A percentile compares a stretch with the other conserved stretches of the same genome.
These are phyloP conservation scores for Gyromitra esculenta DNA, from an alignment of 2,329 filamentous ascomycete genomes.

Conservation along the genomic window DNA sequence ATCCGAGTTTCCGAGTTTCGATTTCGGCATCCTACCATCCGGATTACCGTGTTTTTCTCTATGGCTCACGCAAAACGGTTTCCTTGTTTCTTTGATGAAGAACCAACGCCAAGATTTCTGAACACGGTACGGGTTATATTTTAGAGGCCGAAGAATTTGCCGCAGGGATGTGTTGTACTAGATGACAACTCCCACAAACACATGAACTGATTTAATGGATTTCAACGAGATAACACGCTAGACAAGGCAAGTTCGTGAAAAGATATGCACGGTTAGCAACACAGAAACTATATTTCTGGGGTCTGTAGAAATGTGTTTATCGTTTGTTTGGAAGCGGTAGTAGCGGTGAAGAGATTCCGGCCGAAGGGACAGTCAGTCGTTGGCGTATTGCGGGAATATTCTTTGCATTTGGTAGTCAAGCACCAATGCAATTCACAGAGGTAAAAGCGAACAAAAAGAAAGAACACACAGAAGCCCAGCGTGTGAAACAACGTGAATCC, in stretches of 20 bases:
- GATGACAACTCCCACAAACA: slow-evolving; percentile 25
- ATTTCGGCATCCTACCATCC: slow-evolving; percentile 11
- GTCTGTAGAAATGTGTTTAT: slow-evolving; percentile 19
- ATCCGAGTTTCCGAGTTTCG: slow-evolving; percentile 11
- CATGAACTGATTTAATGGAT: slow-evolving; percentile 2
- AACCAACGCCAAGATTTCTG: slow-evolving; percentile 31
- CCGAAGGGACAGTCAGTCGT: slow-evolving; percentile 8
- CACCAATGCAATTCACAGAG: slow-evolving; percentile 26
- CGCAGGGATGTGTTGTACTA: slow-evolving; percentile 32
- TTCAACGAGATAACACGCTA: slow-evolving; percentile 30
- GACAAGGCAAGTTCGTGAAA: slow-evolving; percentile 7
- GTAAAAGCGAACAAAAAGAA: slow-evolving; percentile 38
- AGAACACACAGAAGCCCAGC: neutral
- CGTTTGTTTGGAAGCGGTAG: slow-evolving; percentile 14
- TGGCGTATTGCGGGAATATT: slow-evolving; percentile 33
- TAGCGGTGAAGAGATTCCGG: slow-evolving; percentile 6
- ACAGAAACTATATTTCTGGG: slow-evolving; percentile 26
- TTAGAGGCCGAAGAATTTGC: slow-evolving; percentile 20
- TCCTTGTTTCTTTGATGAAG: slow-evolving; percentile 31
- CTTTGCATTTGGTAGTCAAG: slow-evolving; percentile 27
- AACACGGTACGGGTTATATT: slow-evolving; percentile 12
- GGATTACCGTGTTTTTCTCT: slow-evolving; percentile 29
- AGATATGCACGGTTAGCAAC: slow-evolving; percentile 18
- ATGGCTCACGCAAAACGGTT: slow-evolving; percentile 10
- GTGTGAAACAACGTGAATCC: slow-evolving; percentile 24